A percentile compares a stretch with the other conserved stretches of the same genome.
phyloP scores from a whole-genome alignment of 2,329 filamentous ascomycete species.

The Trichocomaceae sp. region DNA sequence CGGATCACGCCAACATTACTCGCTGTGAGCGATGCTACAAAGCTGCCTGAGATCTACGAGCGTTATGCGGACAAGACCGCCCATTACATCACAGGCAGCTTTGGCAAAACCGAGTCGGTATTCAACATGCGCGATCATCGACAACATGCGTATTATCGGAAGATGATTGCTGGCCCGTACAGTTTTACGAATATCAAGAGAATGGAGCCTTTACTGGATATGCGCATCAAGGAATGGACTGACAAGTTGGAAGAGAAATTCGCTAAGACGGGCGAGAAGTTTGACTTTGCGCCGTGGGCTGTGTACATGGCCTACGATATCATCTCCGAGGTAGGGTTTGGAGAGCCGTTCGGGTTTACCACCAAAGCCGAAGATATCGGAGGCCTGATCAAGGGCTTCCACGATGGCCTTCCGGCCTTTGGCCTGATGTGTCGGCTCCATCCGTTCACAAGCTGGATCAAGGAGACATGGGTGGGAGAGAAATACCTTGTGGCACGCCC shows the following conservation, averaged over 20 bases:
- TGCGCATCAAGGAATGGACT: slow-evolving; percentile 47
- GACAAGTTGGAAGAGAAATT: slow-evolving; percentile 44
- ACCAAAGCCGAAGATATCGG: slow-evolving; percentile 47
- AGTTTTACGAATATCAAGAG: slow-evolving; percentile 52
- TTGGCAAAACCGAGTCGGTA: slow-evolving; percentile 49
- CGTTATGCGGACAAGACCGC: slow-evolving; percentile 52
- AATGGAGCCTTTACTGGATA: slow-evolving; percentile 53
- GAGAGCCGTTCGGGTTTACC: slow-evolving; percentile 51
- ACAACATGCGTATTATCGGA: slow-evolving; percentile 48
- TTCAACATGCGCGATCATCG: slow-evolving; percentile 53
- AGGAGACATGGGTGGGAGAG: slow-evolving; percentile 42
- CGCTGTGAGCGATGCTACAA: slow-evolving; percentile 47
- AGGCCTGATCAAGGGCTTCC: slow-evolving; percentile 50
- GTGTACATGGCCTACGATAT: slow-evolving; percentile 53
- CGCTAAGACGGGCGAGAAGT: slow-evolving; percentile 36
- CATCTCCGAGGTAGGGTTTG: slow-evolving; percentile 52
- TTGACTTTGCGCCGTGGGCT: slow-evolving; percentile 51
- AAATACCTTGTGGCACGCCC: slow-evolving; percentile 49
- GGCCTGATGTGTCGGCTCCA: slow-evolving; percentile 48
- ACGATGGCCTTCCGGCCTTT: slow-evolving; percentile 47
- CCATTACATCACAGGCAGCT: slow-evolving; percentile 54
- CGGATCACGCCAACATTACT: slow-evolving; percentile 50
- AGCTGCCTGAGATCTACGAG: slow-evolving; percentile 52
- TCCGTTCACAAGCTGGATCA: slow-evolving; percentile 51
- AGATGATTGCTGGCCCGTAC: slow-evolving; percentile 51